Conservation (phyloP, 1,284 basidiomycete genomes). For the Trichosporon inkin region DNA sequence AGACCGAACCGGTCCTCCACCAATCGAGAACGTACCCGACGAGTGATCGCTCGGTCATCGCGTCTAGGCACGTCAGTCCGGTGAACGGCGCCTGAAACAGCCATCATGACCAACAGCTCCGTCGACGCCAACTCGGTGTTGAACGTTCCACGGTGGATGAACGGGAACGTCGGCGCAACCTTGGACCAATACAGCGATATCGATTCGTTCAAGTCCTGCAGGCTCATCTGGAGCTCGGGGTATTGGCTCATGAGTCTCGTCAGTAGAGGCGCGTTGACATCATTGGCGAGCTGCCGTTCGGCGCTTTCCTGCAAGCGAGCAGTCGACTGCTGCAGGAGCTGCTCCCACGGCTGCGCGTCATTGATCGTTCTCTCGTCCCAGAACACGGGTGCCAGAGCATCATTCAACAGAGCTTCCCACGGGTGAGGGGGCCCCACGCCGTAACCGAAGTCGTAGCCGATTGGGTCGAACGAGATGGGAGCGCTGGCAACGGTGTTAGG, state of each 20-base stretch:
- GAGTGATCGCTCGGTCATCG: constrained; percentile 23
- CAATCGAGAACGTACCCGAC: constrained; percentile 29
- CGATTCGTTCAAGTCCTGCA: constrained; percentile 28
- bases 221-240: constrained; percentile 26
- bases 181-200: constrained; percentile 33
- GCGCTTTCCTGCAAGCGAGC: constrained; percentile 26
- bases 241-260: constrained; percentile 18
- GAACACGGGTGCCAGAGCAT: constrained; percentile 16
- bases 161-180: constrained; percentile 39
- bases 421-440: constrained; percentile 22
- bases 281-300: constrained; percentile 9
- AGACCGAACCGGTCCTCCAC: constrained; percentile 36
- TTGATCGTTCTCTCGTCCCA: constrained; percentile 13
- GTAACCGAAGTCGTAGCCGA: constrained; percentile 17
- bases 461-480: constrained; percentile 11
- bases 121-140: constrained; percentile 29
- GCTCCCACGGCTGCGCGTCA: constrained; percentile 21
- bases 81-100: constrained; percentile 30
- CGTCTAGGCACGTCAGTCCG: background rate
- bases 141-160: constrained; percentile 43
- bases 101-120: constrained; percentile 41
- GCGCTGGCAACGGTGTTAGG: constrained; percentile 5
- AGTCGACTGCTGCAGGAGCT: constrained; percentile 10
- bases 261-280: constrained; percentile 18
- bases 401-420: constrained; percentile 26